These are phyloP conservation scores for Phytophthora fragariaefolia DNA, from an alignment of 352 stramenopile genomes.

Conservation along the genomic window DNA sequence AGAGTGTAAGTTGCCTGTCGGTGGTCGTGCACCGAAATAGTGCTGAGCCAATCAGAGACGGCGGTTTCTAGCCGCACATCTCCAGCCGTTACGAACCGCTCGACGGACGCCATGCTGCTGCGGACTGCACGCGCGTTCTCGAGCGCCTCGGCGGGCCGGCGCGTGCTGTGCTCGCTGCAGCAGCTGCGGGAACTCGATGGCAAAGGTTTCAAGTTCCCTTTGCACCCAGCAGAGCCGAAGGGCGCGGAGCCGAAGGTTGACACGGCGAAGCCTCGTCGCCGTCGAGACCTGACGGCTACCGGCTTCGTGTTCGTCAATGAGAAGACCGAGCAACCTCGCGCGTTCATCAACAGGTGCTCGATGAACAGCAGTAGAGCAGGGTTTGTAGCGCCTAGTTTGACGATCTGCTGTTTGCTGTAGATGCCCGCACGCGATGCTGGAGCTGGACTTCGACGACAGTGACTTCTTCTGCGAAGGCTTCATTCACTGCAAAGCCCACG, in stretches of 20 bases:
- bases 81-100: slow-evolving; percentile 12
- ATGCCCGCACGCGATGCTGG: slow-evolving; percentile 72
- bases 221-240: slow-evolving; percentile 25
- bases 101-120: slow-evolving; percentile 17
- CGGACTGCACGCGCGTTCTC: slow-evolving; percentile 31
- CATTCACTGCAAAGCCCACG: slow-evolving; percentile 83
- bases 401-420: slow-evolving; percentile 29
- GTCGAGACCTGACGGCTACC: slow-evolving; percentile 46
- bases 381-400: background rate
- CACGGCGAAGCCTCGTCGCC: slow-evolving; percentile 13
- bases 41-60: slow-evolving; percentile 18
- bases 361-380: background rate
- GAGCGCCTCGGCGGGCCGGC: slow-evolving; percentile 15
- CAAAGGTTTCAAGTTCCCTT: slow-evolving; percentile 68
- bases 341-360: slow-evolving; percentile 62
- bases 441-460: slow-evolving; percentile 82
- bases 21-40: slow-evolving; percentile 13
- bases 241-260: slow-evolving; percentile 4
- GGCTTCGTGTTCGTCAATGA: slow-evolving; percentile 74
- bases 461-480: slow-evolving; percentile 86
- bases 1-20: slow-evolving; percentile 27
- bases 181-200: slow-evolving; percentile 50
- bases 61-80: slow-evolving; percentile 14
- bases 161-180: slow-evolving; percentile 66
- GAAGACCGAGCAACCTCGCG: slow-evolving; percentile 46